Percentiles rank a stretch among this genome's conserved stretches.
Conservation (phyloP, 306 rosid genomes). For the Luffa acutangula region DNA sequence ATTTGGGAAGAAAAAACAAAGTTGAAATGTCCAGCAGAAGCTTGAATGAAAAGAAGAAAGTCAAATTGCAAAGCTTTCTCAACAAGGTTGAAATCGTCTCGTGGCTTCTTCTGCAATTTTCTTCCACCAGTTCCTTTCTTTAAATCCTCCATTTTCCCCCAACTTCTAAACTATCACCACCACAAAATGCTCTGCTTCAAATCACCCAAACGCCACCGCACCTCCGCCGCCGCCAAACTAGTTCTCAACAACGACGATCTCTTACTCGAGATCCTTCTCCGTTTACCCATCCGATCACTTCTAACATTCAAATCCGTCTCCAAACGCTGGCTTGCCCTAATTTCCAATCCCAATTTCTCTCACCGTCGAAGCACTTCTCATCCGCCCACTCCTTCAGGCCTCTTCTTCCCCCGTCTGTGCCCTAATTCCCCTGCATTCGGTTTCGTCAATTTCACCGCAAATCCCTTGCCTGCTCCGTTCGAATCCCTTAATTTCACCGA, state of each 20-base stretch:
- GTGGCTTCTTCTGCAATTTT: neutral
- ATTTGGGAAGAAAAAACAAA: too few species aligned
- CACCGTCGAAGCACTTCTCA: conserved; percentile 7
- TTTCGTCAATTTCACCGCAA: neutral
- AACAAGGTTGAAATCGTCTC: neutral
- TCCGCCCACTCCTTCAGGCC: conserved; percentile 10
- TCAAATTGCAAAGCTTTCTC: neutral
- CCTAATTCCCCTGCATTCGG: neutral
- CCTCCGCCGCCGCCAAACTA: neutral
- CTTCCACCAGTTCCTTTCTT: neutral
- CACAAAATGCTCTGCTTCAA: neutral
- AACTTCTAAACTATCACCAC: neutral
- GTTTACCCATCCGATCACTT: neutral
- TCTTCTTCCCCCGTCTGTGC: conserved; percentile 6
- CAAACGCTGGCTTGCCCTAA: conserved; percentile 23
- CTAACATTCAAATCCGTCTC: conserved; percentile 8
- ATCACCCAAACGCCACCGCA: neutral
- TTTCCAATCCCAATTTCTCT: conserved; percentile 10
- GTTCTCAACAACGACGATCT: conserved; percentile 17
- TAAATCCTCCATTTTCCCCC: neutral
- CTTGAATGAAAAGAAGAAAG: too few species aligned
- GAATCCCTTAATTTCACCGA: conserved; percentile 6
- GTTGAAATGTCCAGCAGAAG: too few species aligned
- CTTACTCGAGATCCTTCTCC: conserved; percentile 10
- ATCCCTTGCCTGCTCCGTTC: neutral